phyloP scores from a whole-genome alignment of 2,329 filamentous ascomycete genomes.

The Triangularia verruculosa region DNA sequence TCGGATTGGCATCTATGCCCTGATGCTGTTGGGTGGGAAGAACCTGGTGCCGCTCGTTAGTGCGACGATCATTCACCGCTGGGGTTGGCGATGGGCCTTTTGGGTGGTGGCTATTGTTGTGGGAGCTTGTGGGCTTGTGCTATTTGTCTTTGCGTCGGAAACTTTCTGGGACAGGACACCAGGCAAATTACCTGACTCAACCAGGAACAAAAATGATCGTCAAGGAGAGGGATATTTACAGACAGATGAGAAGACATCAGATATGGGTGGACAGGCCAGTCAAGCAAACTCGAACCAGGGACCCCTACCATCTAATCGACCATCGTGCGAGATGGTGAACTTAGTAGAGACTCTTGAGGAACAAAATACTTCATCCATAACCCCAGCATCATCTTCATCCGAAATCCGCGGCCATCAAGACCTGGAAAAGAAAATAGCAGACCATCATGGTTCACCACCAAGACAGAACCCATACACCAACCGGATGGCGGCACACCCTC shows the following conservation, averaged over 20 bases:
- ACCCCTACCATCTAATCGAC: neutral
- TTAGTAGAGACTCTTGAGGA: neutral
- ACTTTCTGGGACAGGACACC: constrained; percentile 88
- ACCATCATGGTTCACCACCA: constrained; percentile 66
- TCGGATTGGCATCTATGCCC: constrained; percentile 86
- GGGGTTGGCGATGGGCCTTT: constrained; percentile 89
- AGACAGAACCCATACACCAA: constrained; percentile 51
- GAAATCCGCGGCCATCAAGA: neutral
- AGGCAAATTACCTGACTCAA: constrained; percentile 14
- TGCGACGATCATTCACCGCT: constrained; percentile 73
- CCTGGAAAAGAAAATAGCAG: neutral
- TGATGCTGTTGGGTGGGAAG: constrained; percentile 85
- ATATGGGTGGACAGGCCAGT: constrained; percentile 1
- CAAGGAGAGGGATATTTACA: neutral
- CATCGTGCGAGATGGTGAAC: neutral
- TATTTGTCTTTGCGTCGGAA: constrained; percentile 91
- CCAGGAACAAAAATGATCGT: constrained; percentile 33
- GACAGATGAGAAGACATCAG: neutral
- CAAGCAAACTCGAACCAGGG: neutral
- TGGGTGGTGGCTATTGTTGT: constrained; percentile 83
- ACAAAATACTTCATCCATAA: neutral
- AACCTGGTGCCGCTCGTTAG: constrained; percentile 85
- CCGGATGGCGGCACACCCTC: neutral
- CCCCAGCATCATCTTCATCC: neutral
- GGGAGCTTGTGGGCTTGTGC: constrained; percentile 63